These are phyloP conservation scores for Boletus huronensis DNA, from an alignment of 768 basidiomycete species.

Conservation along the genomic window DNA sequence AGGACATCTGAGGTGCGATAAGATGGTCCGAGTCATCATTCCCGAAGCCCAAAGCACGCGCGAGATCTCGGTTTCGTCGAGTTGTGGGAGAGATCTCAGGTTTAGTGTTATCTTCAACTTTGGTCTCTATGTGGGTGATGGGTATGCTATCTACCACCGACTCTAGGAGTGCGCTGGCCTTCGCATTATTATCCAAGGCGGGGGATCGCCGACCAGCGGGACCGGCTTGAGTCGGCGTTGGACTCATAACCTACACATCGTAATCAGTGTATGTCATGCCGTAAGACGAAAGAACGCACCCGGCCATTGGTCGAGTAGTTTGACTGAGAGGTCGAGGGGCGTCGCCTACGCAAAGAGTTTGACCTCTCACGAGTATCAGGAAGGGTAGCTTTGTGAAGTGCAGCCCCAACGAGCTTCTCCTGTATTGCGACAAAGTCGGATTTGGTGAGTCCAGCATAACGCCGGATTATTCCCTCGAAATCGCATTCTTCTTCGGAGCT, in stretches of 20 bases:
- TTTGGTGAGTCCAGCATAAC: constrained; percentile 66
- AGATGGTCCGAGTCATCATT: constrained; percentile 35
- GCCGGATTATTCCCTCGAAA: constrained; percentile 63
- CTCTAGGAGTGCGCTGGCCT: constrained; percentile 64
- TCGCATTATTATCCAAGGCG: constrained; percentile 48
- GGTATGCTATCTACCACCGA: constrained; percentile 57
- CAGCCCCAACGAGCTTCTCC: constrained; percentile 67
- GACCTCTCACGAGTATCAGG: constrained; percentile 60
- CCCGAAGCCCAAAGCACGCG: constrained; percentile 68
- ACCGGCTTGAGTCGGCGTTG: constrained; percentile 40
- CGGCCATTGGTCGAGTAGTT: constrained; percentile 61
- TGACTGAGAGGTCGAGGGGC: constrained; percentile 82
- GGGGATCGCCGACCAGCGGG: constrained; percentile 30
- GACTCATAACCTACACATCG: constrained; percentile 51
- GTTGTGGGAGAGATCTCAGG: constrained; percentile 47
- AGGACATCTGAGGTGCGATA: constrained; percentile 19
- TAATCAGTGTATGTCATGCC: constrained; percentile 5
- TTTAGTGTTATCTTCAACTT: constrained; percentile 25
- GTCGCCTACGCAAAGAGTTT: constrained; percentile 68
- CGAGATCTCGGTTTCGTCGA: constrained; percentile 69
- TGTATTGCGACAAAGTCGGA: constrained; percentile 70
- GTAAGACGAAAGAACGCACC: constrained; percentile 27
- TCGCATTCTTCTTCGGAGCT: constrained; percentile 54
- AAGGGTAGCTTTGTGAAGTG: constrained; percentile 51
- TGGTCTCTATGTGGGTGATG: constrained; percentile 32